Evolutionary conservation across 495 filamentous ascomycete species (phyloP).

Genomic region (Pseudomonodictys pantanalensis): DNA sequence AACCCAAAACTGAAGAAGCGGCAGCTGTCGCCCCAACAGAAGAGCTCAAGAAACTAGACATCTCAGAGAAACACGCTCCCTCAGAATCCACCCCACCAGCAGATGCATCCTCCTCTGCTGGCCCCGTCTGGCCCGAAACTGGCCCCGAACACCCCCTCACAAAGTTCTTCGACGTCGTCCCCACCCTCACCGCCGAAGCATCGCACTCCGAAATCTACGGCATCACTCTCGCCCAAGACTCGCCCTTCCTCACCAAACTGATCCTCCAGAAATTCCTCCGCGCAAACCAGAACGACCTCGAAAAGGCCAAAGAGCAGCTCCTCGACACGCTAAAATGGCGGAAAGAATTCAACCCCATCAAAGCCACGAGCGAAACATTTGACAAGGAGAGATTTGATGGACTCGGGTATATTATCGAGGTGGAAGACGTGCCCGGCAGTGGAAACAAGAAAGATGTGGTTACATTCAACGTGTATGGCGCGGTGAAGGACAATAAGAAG

Average conservation of each 20-base stretch:
- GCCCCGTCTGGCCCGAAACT: slow-evolving; percentile 29
- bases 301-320: slow-evolving; percentile 70
- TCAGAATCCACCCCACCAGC: background rate
- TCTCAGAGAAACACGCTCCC: background rate
- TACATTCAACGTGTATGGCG: slow-evolving; percentile 87
- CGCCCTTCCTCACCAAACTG: slow-evolving; percentile 69
- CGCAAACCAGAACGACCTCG: slow-evolving; percentile 74
- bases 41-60: slow-evolving; percentile 45
- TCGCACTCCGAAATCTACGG: slow-evolving; percentile 77
- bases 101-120: background rate
- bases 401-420: slow-evolving; percentile 54
- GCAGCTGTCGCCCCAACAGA: slow-evolving; percentile 33
- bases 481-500: slow-evolving; percentile 62
- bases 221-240: slow-evolving; percentile 50
- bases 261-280: slow-evolving; percentile 88
- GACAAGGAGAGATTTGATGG: slow-evolving; percentile 55
- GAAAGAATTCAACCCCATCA: slow-evolving; percentile 55
- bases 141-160: slow-evolving; percentile 32
- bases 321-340: slow-evolving; percentile 77
- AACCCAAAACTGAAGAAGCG: slow-evolving; percentile 25
- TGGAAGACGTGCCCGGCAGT: slow-evolving; percentile 42
- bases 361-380: slow-evolving; percentile 48
- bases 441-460: slow-evolving; percentile 49
- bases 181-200: slow-evolving; percentile 48
- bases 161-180: slow-evolving; percentile 29